phyloP scores from a whole-genome alignment of 2,329 filamentous ascomycete species.

The Aspergillus ruber region DNA sequence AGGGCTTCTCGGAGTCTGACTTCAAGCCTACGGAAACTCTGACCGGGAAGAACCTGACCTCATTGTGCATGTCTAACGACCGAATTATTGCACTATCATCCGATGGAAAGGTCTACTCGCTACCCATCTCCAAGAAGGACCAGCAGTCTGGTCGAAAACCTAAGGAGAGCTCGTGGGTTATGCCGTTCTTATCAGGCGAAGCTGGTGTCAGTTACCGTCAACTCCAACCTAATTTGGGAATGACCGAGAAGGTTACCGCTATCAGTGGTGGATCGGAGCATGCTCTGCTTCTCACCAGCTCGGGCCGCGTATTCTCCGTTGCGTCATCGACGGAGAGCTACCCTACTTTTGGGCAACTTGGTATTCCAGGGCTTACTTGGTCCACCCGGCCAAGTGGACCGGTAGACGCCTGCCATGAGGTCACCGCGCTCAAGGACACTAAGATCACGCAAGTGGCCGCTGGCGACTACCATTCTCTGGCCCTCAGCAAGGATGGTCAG shows the following conservation, averaged over 20 bases:
- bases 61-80: constrained; percentile 71
- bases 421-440: constrained; percentile 64
- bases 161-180: constrained; percentile 58
- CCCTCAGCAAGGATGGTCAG: constrained; percentile 66
- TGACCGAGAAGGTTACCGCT: constrained; percentile 66
- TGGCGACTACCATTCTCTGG: constrained; percentile 81
- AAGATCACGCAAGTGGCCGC: constrained; percentile 69
- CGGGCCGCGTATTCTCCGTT: constrained; percentile 81
- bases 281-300: constrained; percentile 74
- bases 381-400: constrained; percentile 66
- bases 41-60: constrained; percentile 70
- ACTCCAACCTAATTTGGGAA: constrained; percentile 60
- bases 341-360: constrained; percentile 78
- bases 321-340: constrained; percentile 72
- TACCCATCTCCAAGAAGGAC: constrained; percentile 69
- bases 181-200: constrained; percentile 62
- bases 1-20: constrained; percentile 61
- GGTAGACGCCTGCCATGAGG: constrained; percentile 76
- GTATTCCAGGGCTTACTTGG: constrained; percentile 78
- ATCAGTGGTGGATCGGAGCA: constrained; percentile 79
- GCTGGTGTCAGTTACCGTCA: constrained; percentile 64
- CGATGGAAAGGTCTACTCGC: constrained; percentile 72
- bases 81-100: constrained; percentile 73
- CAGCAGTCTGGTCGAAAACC: constrained; percentile 60
- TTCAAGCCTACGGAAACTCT: constrained; percentile 65